phyloP scores from a whole-genome alignment of 352 stramenopile genomes.

The Phytophthora cactorum region DNA sequence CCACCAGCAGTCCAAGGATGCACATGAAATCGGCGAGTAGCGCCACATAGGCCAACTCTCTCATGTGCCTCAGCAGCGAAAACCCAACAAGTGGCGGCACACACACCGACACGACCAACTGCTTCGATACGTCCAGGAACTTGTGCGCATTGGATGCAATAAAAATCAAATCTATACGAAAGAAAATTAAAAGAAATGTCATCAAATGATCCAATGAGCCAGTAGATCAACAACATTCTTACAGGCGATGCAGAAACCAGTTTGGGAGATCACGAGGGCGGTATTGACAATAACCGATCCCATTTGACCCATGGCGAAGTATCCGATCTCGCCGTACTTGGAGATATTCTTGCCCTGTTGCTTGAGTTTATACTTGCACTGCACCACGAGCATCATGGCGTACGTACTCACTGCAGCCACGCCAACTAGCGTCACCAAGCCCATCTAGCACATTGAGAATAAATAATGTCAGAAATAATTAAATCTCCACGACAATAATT shows the following conservation, averaged over 20 bases:
- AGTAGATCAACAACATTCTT: conserved; percentile 15
- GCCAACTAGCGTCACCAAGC: conserved; percentile 55
- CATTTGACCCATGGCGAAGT: conserved; percentile 67
- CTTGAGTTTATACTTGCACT: conserved; percentile 84
- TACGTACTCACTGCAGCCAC: conserved; percentile 71
- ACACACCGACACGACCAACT: conserved; percentile 61
- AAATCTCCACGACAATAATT: conserved; percentile 5
- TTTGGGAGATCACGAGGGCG: conserved; percentile 88
- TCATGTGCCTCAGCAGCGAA: conserved; percentile 90
- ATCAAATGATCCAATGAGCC: background rate
- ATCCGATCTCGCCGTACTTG: conserved; percentile 90
- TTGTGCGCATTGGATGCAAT: conserved; percentile 89
- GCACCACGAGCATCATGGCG: conserved; percentile 77
- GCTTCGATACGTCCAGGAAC: conserved; percentile 66
- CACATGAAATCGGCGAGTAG: conserved; percentile 91
- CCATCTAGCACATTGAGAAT: conserved; percentile 42
- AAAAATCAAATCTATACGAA: conserved; percentile 86
- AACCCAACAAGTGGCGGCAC: conserved; percentile 75
- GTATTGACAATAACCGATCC: conserved; percentile 85
- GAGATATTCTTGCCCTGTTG: conserved; percentile 49
- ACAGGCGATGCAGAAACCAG: conserved; percentile 91
- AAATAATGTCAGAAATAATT: conserved; percentile 6
- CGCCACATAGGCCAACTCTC: conserved; percentile 87
- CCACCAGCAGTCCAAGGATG: conserved; percentile 81
- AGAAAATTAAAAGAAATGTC: conserved; percentile 1